Base-by-base conservation (phyloP, 2,329 filamentous ascomycete species). In the Colletotrichum coccodes region DNA sequence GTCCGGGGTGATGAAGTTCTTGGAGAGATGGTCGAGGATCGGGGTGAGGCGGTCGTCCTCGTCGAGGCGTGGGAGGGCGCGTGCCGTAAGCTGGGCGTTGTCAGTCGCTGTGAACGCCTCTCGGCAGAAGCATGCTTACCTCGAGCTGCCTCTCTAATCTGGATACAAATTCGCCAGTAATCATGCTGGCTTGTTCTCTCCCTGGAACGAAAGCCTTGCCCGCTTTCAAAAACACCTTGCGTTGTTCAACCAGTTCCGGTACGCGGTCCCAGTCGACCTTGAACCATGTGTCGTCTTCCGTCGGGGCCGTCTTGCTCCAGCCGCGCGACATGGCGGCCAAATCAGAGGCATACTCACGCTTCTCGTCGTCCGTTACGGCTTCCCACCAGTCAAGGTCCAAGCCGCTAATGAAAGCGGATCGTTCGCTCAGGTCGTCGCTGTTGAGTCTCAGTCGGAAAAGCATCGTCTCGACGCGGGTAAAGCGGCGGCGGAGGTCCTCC, bases 231-330 rank as follows among this genome's bases (percentile, higher is more conserved):
- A 96, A 90, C 1, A 97, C 93, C 60, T 88, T 87, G 58, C 95
- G 87, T 56, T 87, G 82, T 80, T 98, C 95, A 0, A 99, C 91
- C 42, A 99, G 82, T 70, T 98, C 95, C 0, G 95, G 94, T 1
- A 99, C 96, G 38, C 91, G 89, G 77, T 94, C 92, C 94, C 95
- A 99, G 75, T 98, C 94, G 1, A 98, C 94, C 82, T 98, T 98
- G 85, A 97, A 97, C 92, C 94, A 99, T 30, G 85, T 90, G 75
- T 96, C 94, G 47, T 97, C 94, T 18, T 97, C 94, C 6, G 85
- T 80, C 28, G 75, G 73, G 53, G 74, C 74, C 50, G 76, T 83
- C 72, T 81, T 83, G 54, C 74, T 75, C 47, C 76, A 73, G 73
- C 82, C 81, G 60, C 79, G 80, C 6, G 75, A 75, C 61, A 84